Evolutionary conservation across 2,329 filamentous ascomycete species (phyloP).

Genomic region (Fusarium globosum): DNA sequence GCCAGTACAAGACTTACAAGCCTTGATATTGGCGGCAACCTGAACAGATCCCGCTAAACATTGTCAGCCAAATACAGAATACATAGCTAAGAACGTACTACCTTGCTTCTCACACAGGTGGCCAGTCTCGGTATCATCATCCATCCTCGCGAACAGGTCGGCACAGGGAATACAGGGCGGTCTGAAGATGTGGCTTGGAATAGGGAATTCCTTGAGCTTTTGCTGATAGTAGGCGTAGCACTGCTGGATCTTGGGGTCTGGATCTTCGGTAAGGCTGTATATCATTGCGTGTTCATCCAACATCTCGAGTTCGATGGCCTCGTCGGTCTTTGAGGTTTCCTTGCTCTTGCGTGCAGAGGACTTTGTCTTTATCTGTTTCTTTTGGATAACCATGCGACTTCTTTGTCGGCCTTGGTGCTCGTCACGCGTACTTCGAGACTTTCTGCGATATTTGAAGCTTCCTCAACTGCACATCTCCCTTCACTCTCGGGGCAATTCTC

Average conservation of each 20-base stretch:
- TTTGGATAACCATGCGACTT: not conserved
- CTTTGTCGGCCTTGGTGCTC: not conserved
- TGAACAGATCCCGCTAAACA: not conserved
- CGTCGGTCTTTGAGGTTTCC: not conserved
- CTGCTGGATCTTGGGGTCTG: not conserved
- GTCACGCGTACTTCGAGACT: not conserved
- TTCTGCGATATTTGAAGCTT: not conserved
- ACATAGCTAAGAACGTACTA: not conserved
- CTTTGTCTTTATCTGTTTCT: not conserved
- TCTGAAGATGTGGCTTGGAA: not conserved
- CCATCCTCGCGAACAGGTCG: not conserved
- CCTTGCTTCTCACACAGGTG: not conserved
- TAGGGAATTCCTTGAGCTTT: not conserved
- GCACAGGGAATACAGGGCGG: rapidly evolving
- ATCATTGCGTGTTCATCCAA: not conserved
- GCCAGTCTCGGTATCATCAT: not conserved
- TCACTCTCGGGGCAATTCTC: not conserved
- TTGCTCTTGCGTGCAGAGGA: not conserved
- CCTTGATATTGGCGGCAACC: not conserved
- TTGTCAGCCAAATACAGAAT: not conserved
- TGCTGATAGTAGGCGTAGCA: not conserved
- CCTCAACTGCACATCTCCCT: not conserved
- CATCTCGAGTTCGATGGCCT: not conserved
- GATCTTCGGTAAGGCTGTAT: not conserved
- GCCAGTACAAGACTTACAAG: not conserved